Conservation (phyloP, 805 yeast genomes). For the Saccharomycodes ludwigii region DNA sequence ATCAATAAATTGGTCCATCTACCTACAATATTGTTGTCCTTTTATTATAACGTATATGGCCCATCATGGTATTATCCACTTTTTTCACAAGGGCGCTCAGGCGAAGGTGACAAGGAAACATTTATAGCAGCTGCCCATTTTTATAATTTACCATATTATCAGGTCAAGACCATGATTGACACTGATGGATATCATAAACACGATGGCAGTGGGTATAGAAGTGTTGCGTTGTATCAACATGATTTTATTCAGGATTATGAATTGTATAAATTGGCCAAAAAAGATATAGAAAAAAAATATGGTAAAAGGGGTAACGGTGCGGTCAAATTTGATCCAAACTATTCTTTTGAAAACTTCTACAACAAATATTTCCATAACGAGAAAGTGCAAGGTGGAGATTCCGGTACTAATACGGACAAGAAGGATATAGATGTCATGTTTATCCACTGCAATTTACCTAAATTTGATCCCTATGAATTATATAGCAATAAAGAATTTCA, state of each 20-base stretch:
- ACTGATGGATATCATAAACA: conserved; percentile 26
- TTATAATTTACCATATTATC: conserved; percentile 34
- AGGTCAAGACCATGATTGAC: conserved; percentile 27
- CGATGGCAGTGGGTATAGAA: conserved; percentile 33
- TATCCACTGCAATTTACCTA: conserved; percentile 30
- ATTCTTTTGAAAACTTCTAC: conserved; percentile 5
- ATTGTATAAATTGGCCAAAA: conserved; percentile 10
- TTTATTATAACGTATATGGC: conserved; percentile 58
- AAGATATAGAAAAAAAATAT: conserved; percentile 9
- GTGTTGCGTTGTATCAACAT: conserved; percentile 68
- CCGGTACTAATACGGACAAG: conserved; percentile 3
- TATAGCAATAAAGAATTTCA: conserved; percentile 11
- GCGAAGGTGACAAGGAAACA: conserved; percentile 74
- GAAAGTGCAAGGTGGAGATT: no score
- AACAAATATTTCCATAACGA: conserved; percentile 7
- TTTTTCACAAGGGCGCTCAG: conserved; percentile 64
- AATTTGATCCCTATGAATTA: conserved; percentile 24
- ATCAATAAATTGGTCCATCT: conserved; percentile 49
- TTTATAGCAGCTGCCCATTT: conserved; percentile 54
- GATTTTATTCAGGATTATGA: conserved; percentile 52
- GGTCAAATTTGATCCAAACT: conserved; percentile 3
- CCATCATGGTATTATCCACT: conserved; percentile 58
- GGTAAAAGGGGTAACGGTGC: conserved; percentile 3
- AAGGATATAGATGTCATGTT: conserved; percentile 20
- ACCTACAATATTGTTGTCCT: conserved; percentile 43